Conservation (phyloP, 805 yeast species). For the Saitoella complicata region DNA sequence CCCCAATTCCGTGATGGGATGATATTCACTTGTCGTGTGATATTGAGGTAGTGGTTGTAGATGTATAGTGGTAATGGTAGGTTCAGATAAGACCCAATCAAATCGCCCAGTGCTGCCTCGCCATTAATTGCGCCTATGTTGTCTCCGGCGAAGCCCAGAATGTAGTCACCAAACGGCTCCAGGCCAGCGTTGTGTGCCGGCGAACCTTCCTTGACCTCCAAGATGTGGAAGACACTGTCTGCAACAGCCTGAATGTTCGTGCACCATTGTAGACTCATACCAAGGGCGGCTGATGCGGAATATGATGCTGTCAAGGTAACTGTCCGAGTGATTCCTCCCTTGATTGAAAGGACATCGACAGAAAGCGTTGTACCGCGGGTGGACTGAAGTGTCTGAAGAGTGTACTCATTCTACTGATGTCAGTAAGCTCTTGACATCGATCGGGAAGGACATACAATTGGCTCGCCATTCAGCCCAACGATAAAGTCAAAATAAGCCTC, state of each 20-base stretch:
- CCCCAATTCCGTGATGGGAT: slow-evolving; percentile 1
- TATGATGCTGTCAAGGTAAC: no score
- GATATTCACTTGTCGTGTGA: slow-evolving; percentile 2
- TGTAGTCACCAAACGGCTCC: background rate
- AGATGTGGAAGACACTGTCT: slow-evolving; percentile 1
- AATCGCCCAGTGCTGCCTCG: slow-evolving; percentile 1
- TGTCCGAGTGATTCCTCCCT: no score
- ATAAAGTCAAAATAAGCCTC: slow-evolving; percentile 83
- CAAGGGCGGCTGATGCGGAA: background rate
- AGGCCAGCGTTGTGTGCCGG: background rate
- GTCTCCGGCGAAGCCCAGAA: slow-evolving; percentile 1
- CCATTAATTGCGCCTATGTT: background rate
- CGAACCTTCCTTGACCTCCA: background rate
- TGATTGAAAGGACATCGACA: no score
- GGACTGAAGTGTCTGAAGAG: no score
- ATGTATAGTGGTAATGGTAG: slow-evolving; percentile 1
- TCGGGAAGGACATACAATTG: slow-evolving; percentile 20
- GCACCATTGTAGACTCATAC: slow-evolving; percentile 1
- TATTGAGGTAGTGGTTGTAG: background rate
- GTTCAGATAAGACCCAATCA: background rate
- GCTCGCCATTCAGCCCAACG: slow-evolving; percentile 62
- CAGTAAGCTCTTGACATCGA: background rate
- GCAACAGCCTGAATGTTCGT: background rate
- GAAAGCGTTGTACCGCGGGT: no score
- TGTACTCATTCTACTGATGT: no score